Base-by-base conservation (phyloP, 768 basidiomycete species). In the Thelephora aurantiotincta region DNA sequence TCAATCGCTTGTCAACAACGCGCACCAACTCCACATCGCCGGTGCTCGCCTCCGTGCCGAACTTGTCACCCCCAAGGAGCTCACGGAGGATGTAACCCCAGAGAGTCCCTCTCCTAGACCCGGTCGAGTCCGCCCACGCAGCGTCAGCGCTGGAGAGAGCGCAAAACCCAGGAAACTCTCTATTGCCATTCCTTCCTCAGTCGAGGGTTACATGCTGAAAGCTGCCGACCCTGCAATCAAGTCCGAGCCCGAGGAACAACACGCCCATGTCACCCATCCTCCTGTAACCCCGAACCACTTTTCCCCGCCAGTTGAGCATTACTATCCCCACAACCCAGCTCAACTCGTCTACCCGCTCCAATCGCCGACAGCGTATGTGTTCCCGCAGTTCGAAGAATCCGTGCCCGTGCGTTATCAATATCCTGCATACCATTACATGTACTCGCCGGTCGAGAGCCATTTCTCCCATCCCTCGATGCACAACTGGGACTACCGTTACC, bases 81-180 rank as follows among this genome's bases (percentile, higher is more conserved):
- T 30, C 26, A 9, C 26, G 4, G 26, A 30, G 26, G 26, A 30
- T 9, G 26, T 30, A 4, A 30, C 26, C 26, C 26, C 26, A 30
- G 26, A 30, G 26, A 30, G 26, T 9, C 26, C 26, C 9, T 30
- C 26, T 30, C 26, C 26, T 4, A 30, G 9, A 30, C 26, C 26
- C 26, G 26, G 55, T 34, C 57, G 54, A 41, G 43, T 51, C 5
- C 57, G 57, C 36, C 59, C 58, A 13, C 54, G 55, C 26, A 62
- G 57, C 45, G 50, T 56, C 43, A 62, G 55, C 49, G 58, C 54
- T 20, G 60, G 58, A 34, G 61, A 66, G 26, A 57, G 52, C 51
- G 55, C 52, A 50, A 35, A 52, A 50, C 34, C 51, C 50, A 26
- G 52, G 55, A 47, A 51, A 50, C 12, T 48, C 44, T 30, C 26